Conservation (phyloP, 78 protist genomes). For the Dictyostelium purpureum region DNA sequence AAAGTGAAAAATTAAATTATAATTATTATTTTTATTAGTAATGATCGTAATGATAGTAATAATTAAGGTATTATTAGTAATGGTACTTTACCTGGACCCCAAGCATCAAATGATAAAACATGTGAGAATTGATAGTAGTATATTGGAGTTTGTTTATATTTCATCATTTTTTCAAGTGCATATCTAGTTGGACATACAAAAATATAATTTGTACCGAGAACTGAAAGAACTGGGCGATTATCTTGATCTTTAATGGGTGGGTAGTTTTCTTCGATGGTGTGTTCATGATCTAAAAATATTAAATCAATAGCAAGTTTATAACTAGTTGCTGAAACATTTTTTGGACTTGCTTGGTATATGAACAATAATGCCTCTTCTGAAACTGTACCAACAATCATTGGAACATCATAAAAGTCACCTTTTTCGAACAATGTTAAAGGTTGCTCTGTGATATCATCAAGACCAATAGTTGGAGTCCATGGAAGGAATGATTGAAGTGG, state of each 20-base stretch:
- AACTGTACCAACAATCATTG: slow-evolving; percentile 62
- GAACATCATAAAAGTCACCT: slow-evolving; percentile 42
- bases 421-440: slow-evolving; percentile 23
- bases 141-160: neutral
- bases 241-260: slow-evolving; percentile 19
- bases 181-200: slow-evolving; percentile 44
- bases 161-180: neutral
- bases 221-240: slow-evolving; percentile 39
- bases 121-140: slow-evolving; percentile 59
- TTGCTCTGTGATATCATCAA: slow-evolving; percentile 41
- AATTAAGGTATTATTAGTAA: too few species aligned
- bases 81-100: too few species aligned
- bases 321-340: neutral
- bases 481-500: slow-evolving; percentile 57
- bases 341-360: slow-evolving; percentile 43
- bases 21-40: too few species aligned
- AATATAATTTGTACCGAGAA: slow-evolving; percentile 43
- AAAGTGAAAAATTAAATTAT: too few species aligned
- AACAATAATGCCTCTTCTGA: slow-evolving; percentile 46
- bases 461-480: slow-evolving; percentile 61
- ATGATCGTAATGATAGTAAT: too few species aligned
- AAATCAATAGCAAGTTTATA: neutral
- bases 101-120: slow-evolving; percentile 20
- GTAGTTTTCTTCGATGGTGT: neutral
- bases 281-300: slow-evolving; percentile 1